phyloP scores from a whole-genome alignment of 257 asterid genomes.

The Paraleonurus japonicus region DNA sequence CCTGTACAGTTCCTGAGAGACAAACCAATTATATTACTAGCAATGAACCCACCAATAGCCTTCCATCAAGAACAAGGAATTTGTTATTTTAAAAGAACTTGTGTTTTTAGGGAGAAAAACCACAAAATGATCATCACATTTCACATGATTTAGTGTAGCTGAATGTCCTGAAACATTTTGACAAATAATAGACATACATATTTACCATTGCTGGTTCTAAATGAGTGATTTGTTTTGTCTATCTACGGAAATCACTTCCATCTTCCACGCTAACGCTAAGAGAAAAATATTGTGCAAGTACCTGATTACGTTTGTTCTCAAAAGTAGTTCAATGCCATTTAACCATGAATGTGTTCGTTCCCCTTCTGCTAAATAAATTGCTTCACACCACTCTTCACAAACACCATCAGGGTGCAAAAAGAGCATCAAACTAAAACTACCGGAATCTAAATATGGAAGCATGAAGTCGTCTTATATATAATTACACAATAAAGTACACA shows the following conservation, averaged over 20 bases:
- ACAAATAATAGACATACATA: background rate
- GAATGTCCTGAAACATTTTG: background rate
- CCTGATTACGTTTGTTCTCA: background rate
- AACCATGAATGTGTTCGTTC: background rate
- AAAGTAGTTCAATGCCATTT: background rate
- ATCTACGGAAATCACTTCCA: background rate
- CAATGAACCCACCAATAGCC: background rate
- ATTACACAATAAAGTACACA: background rate
- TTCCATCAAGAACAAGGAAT: background rate
- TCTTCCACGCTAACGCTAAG: background rate
- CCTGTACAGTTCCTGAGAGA: conserved; percentile 8
- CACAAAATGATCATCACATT: background rate
- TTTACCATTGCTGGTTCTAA: background rate
- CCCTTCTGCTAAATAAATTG: background rate
- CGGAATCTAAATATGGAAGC: background rate
- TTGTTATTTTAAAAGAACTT: background rate
- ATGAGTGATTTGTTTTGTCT: background rate
- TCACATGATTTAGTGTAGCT: background rate
- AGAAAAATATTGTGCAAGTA: background rate
- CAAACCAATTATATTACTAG: background rate
- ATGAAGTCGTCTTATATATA: background rate
- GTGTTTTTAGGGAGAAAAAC: background rate
- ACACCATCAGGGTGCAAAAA: background rate
- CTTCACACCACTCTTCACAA: background rate
- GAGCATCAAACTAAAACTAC: conserved; percentile 3